These are phyloP conservation scores for Aspergillus fischeri DNA, from an alignment of 2,329 filamentous ascomycete species.

Conservation along the genomic window DNA sequence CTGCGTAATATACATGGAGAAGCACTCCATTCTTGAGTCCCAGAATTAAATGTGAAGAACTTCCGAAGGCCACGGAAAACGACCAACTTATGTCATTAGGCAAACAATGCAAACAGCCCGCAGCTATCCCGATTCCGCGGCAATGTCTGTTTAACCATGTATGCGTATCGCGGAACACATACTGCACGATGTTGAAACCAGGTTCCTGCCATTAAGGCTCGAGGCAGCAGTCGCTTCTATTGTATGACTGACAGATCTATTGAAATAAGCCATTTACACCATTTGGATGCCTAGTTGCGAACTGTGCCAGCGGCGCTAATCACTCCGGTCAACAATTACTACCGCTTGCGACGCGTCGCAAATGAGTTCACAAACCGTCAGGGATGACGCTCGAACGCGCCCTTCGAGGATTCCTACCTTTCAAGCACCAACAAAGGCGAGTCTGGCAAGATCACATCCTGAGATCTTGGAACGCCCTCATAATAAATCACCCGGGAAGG, in stretches of 20 bases:
- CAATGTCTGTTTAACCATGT: not conserved
- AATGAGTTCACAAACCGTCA: conserved; percentile 26
- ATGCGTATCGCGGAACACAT: conserved; percentile 1
- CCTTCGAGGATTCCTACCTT: conserved; percentile 50
- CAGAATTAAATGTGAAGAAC: conserved; percentile 6
- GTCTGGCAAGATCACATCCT: conserved; percentile 58
- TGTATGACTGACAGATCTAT: not conserved
- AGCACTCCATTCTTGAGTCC: conserved; percentile 25
- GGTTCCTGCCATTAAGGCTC: not conserved
- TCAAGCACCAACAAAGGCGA: conserved; percentile 64
- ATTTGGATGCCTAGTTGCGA: conserved; percentile 21
- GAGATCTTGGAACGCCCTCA: conserved; percentile 50
- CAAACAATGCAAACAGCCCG: conserved; percentile 36
- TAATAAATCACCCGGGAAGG: conserved; percentile 36
- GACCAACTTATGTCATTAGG: conserved; percentile 31
- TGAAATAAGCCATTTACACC: not conserved
- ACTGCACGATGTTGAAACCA: not conserved
- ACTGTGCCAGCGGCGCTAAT: conserved; percentile 62
- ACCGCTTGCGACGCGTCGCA: conserved; percentile 41
- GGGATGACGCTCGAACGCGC: conserved; percentile 20
- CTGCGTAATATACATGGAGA: conserved; percentile 14
- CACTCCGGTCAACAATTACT: conserved; percentile 50
- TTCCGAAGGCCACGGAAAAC: not conserved
- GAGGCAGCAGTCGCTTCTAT: not conserved
- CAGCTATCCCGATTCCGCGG: not conserved